Evolutionary conservation across 148 eudicot species (phyloP).

Genomic region (Linanthus parryae): DNA sequence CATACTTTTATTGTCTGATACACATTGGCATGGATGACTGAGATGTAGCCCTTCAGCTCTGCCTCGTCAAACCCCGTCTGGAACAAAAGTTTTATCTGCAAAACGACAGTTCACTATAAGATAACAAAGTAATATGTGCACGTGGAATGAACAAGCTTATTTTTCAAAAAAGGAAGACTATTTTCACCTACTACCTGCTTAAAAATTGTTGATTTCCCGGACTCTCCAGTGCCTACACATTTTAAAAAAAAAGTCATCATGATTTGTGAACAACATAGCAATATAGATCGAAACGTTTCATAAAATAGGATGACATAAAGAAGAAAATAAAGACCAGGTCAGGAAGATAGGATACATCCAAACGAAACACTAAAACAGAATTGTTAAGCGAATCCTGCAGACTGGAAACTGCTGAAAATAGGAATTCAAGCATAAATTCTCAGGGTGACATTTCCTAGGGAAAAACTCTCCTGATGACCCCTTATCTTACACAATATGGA

Average conservation of each 20-base stretch:
- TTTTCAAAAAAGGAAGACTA: constrained; percentile 8
- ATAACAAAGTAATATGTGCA: background rate
- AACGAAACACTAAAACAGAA: too few relatives aligned
- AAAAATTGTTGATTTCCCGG: constrained; percentile 95
- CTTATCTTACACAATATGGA: too few relatives aligned
- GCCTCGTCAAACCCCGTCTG: constrained; percentile 89
- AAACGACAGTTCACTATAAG: constrained; percentile 5
- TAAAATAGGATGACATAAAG: too few relatives aligned
- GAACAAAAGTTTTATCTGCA: constrained; percentile 87
- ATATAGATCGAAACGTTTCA: too few relatives aligned
- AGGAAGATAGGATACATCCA: too few relatives aligned
- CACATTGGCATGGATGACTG: constrained; percentile 93
- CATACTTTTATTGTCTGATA: constrained; percentile 98
- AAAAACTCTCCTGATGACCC: too few relatives aligned
- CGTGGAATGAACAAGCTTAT: background rate
- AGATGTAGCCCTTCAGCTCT: constrained; percentile 66
- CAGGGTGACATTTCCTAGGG: too few relatives aligned
- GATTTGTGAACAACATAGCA: constrained; percentile 3
- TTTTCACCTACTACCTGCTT: constrained; percentile 60
- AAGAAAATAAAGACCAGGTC: too few relatives aligned
- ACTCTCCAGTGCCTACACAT: constrained; percentile 89
- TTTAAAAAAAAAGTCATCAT: constrained; percentile 8
- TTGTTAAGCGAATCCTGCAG: too few relatives aligned
- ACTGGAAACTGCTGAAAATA: too few relatives aligned
- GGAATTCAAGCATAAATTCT: too few relatives aligned